These are phyloP conservation scores for Termitomyces sp. DNA, from an alignment of 768 basidiomycete genomes.

Conservation along the genomic window DNA sequence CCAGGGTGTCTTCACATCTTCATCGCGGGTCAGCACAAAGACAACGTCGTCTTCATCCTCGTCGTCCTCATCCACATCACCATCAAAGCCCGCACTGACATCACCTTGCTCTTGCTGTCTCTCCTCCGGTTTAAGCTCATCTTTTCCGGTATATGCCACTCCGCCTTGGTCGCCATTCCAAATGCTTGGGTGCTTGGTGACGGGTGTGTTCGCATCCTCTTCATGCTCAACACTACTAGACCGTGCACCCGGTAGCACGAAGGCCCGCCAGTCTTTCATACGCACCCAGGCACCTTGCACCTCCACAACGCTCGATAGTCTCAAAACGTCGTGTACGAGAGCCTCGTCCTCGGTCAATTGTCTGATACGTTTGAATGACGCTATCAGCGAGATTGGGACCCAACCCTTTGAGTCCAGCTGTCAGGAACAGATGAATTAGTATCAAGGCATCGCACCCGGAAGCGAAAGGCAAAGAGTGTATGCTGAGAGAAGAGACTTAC, in stretches of 20 bases:
- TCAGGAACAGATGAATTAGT: background rate
- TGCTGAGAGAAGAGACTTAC: conserved; percentile 34
- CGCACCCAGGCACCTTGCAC: conserved; percentile 66
- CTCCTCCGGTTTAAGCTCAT: background rate
- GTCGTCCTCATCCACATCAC: conserved; percentile 38
- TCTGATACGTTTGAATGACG: conserved; percentile 83
- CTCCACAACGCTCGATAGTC: conserved; percentile 63
- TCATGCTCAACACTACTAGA: conserved; percentile 30
- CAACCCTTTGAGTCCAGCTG: conserved; percentile 91
- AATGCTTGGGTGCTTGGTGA: background rate
- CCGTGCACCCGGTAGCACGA: conserved; percentile 58
- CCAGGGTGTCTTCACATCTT: conserved; percentile 35
- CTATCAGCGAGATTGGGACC: conserved; percentile 76
- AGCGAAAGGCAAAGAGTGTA: background rate
- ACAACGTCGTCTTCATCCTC: conserved; percentile 75
- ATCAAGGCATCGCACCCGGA: background rate
- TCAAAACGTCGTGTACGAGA: conserved; percentile 67
- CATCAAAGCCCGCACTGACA: conserved; percentile 39
- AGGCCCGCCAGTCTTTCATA: conserved; percentile 60
- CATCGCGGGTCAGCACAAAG: conserved; percentile 48
- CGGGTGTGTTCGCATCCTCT: background rate
- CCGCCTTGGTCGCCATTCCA: background rate
- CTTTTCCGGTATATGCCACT: background rate
- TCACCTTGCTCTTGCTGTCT: conserved; percentile 25
- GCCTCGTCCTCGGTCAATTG: conserved; percentile 53